A percentile compares a stretch with the other conserved stretches of the same genome.
These are phyloP conservation scores for Yamagishiella unicocca DNA, from an alignment of 139 green algal genomes.

Conservation along the genomic window DNA sequence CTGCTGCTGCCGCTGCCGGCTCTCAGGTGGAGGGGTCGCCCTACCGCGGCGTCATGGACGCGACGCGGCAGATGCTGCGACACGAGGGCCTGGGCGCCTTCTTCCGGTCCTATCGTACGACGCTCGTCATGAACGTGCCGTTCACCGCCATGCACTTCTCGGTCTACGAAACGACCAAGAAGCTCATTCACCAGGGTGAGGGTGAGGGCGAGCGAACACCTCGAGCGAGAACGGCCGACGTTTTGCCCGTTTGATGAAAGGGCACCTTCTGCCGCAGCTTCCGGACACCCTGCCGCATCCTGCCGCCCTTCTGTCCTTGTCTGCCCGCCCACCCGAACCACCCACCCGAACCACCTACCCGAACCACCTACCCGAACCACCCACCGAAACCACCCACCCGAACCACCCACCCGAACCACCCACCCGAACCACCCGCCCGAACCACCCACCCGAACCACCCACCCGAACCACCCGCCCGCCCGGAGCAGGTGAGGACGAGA, in stretches of 20 bases:
- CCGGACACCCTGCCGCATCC: neutral
- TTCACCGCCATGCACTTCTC: constrained; percentile 96
- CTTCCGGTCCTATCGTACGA: constrained; percentile 89
- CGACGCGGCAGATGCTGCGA: constrained; percentile 66
- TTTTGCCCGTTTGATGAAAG: no score
- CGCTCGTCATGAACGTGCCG: constrained; percentile 96
- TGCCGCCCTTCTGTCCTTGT: neutral
- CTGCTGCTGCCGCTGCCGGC: neutral
- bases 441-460: neutral
- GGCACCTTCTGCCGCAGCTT: no score
- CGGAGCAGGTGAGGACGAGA: constrained; percentile 56
- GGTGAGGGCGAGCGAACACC: neutral
- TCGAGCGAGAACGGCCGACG: no score
- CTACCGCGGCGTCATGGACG: constrained; percentile 72
- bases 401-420: neutral
- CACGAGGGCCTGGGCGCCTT: constrained; percentile 88
- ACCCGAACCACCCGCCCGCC: neutral
- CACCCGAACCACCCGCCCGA: no score
- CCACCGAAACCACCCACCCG: no score
- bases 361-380: no score
- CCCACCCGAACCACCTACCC: neutral
- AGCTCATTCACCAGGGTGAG: constrained; percentile 60
- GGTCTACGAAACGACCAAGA: constrained; percentile 94
- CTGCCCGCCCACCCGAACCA: neutral
- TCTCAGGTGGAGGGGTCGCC: constrained; percentile 51